A percentile compares a stretch with the other conserved stretches of the same genome.
These are phyloP conservation scores for Termitomyces sp. DNA, from an alignment of 768 basidiomycete genomes.

Conservation along the genomic window DNA sequence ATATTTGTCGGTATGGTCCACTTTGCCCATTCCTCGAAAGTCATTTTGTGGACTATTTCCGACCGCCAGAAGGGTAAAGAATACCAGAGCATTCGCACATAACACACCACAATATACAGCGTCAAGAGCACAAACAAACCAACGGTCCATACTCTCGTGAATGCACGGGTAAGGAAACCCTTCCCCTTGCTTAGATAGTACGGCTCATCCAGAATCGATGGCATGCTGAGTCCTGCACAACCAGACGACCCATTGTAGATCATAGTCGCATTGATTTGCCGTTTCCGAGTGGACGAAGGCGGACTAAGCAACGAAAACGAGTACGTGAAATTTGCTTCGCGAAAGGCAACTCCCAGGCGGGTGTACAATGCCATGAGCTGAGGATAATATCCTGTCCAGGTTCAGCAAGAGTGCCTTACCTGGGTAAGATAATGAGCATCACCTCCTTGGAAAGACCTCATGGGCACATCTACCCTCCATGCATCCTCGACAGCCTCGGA, in stretches of 20 bases:
- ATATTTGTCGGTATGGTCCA: constrained; percentile 33
- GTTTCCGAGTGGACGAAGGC: constrained; percentile 14
- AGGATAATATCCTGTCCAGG: constrained; percentile 59
- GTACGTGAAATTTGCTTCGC: constrained; percentile 56
- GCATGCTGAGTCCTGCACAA: constrained; percentile 45
- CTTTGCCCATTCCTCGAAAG: constrained; percentile 45
- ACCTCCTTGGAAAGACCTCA: constrained; percentile 82
- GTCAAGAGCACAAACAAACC: constrained; percentile 37
- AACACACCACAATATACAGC: constrained; percentile 38
- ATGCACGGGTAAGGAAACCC: constrained; percentile 9
- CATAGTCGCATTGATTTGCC: constrained; percentile 39
- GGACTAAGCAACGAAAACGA: constrained; percentile 55
- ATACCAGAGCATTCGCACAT: constrained; percentile 35
- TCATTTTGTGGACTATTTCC: constrained; percentile 22
- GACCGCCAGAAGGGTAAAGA: constrained; percentile 38
- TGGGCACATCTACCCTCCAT: constrained; percentile 71
- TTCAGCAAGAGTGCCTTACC: not conserved
- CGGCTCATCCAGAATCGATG: constrained; percentile 26
- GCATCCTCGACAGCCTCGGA: constrained; percentile 26
- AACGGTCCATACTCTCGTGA: constrained; percentile 22
- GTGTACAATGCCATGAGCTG: constrained; percentile 64
- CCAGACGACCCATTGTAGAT: constrained; percentile 67
- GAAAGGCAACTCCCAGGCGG: constrained; percentile 53
- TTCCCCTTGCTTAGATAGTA: constrained; percentile 16
- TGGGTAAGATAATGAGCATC: constrained; percentile 11